phyloP scores from a whole-genome alignment of 345 rosid species.

The Gossypium bickii region DNA sequence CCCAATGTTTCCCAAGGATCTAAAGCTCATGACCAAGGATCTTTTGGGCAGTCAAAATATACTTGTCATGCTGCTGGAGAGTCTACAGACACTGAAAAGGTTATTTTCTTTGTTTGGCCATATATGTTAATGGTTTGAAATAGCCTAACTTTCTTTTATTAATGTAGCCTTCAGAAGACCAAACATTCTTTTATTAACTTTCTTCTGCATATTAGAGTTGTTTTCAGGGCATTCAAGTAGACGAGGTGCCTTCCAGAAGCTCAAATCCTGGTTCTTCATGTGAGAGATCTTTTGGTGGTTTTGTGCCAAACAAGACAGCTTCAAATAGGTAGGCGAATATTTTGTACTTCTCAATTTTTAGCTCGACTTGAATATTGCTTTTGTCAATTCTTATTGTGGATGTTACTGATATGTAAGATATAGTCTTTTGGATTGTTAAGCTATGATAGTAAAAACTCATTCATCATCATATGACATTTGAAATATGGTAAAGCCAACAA shows the following conservation, averaged over 20 bases:
- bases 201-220: slow-evolving; percentile 26
- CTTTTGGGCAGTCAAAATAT: slow-evolving; percentile 10
- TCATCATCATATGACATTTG: background rate
- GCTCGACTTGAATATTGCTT: background rate
- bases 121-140: background rate
- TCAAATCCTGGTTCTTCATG: slow-evolving; percentile 35
- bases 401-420: background rate
- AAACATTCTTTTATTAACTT: slow-evolving; percentile 8
- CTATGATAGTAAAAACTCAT: background rate
- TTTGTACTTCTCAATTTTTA: background rate
- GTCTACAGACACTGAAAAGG: slow-evolving; percentile 45
- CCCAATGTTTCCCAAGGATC: slow-evolving; percentile 30
- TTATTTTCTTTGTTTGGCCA: slow-evolving; percentile 17
- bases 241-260: slow-evolving; percentile 36
- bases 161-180: background rate
- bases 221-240: slow-evolving; percentile 37
- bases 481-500: background rate
- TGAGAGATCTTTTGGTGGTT: slow-evolving; percentile 37
- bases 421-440: background rate
- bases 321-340: slow-evolving; percentile 51
- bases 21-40: background rate
- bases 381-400: background rate
- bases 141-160: background rate
- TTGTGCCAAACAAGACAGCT: slow-evolving; percentile 35
- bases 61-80: slow-evolving; percentile 38